phyloP scores from a whole-genome alignment of 23 red algal genomes.

The Pyropia haitanensis region DNA sequence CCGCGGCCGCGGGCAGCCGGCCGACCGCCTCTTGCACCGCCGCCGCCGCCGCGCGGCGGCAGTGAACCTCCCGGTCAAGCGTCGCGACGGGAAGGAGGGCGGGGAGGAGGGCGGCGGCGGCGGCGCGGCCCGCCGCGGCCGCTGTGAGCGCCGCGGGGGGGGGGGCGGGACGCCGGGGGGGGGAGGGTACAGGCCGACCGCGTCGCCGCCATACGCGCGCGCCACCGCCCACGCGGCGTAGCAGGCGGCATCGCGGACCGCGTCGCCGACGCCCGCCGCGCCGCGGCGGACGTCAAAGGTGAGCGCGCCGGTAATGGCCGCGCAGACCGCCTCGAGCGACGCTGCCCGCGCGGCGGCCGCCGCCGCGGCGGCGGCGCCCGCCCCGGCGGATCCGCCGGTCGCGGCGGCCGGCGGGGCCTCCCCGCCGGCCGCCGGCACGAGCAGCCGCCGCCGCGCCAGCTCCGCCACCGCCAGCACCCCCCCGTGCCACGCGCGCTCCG shows the following conservation, averaged over 20 bases:
- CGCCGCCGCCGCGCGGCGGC: conserved; percentile 84
- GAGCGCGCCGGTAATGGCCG: conserved; percentile 1
- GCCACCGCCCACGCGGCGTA: conserved; percentile 88
- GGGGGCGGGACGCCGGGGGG: too few relatives aligned
- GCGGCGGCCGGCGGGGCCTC: background rate
- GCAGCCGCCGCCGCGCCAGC: conserved; percentile 58
- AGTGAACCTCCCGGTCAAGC: conserved; percentile 88
- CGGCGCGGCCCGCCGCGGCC: background rate
- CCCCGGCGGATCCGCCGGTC: background rate
- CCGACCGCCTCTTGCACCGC: conserved; percentile 94
- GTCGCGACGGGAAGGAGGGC: conserved; percentile 59
- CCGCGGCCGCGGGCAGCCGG: conserved; percentile 28
- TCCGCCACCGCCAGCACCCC: conserved; percentile 89
- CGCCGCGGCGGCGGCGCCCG: background rate
- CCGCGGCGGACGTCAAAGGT: conserved; percentile 56
- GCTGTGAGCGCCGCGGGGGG: background rate
- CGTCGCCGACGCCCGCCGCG: conserved; percentile 36
- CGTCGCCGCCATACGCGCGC: conserved; percentile 42
- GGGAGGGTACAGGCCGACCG: conserved; percentile 17
- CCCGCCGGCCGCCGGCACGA: conserved; percentile 19
- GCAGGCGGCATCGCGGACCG: conserved; percentile 94
- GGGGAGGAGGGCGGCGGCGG: conserved; percentile 11
- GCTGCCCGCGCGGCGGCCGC: conserved; percentile 19
- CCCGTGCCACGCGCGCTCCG: conserved; percentile 61
- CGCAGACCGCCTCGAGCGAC: background rate